Evolutionary conservation across 1,284 basidiomycete species (phyloP).

Genomic region (Cutaneotrichosporon curvatum): DNA sequence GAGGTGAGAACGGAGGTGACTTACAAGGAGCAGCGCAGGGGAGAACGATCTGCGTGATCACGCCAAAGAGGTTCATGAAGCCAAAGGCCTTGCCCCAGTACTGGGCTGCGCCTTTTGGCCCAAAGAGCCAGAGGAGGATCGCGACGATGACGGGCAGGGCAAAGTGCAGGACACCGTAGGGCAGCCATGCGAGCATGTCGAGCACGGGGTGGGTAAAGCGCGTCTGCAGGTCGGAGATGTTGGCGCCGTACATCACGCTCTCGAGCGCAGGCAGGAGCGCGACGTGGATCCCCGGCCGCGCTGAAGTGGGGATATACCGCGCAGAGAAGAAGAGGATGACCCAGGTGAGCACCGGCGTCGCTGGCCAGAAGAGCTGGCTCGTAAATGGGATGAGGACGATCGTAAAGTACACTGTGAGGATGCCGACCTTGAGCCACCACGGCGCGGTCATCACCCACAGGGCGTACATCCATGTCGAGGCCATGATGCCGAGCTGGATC

Average conservation of each 20-base stretch:
- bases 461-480: slow-evolving; percentile 61
- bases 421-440: slow-evolving; percentile 64
- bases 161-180: slow-evolving; percentile 92
- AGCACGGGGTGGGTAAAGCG: slow-evolving; percentile 85
- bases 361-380: slow-evolving; percentile 86
- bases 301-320: slow-evolving; percentile 68
- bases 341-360: slow-evolving; percentile 78
- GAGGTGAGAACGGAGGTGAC: slow-evolving; percentile 20
- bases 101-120: slow-evolving; percentile 69
- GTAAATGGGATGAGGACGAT: slow-evolving; percentile 78
- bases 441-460: slow-evolving; percentile 64
- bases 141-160: slow-evolving; percentile 72
- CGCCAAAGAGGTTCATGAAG: slow-evolving; percentile 86
- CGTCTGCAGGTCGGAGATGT: slow-evolving; percentile 93
- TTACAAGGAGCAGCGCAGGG: slow-evolving; percentile 83
- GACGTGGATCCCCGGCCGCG: slow-evolving; percentile 79
- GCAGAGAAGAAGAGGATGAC: slow-evolving; percentile 79
- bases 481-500: slow-evolving; percentile 56
- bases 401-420: slow-evolving; percentile 65
- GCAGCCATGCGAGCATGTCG: slow-evolving; percentile 90
- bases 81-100: slow-evolving; percentile 86
- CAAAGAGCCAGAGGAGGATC: slow-evolving; percentile 68
- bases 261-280: slow-evolving; percentile 89
- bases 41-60: slow-evolving; percentile 79
- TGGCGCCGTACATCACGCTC: slow-evolving; percentile 89